Evolutionary conservation across 1,284 basidiomycete genomes (phyloP).

Genomic region (Tilletiaria anomala): DNA sequence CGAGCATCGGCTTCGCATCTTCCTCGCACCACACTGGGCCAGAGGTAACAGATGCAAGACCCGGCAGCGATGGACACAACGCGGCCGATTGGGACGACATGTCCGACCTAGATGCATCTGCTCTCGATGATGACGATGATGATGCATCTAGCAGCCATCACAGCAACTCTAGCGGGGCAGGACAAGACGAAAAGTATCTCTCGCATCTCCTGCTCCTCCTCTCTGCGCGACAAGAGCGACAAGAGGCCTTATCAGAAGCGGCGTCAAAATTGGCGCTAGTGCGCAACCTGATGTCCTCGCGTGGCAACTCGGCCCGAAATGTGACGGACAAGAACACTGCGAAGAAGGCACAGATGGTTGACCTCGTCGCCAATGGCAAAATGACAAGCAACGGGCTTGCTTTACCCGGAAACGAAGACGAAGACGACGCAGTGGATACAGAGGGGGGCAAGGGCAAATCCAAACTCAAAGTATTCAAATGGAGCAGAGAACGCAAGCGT

Average conservation of each 20-base stretch:
- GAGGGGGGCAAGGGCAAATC: neutral
- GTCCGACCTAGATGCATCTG: neutral
- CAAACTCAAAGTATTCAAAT: conserved; percentile 13
- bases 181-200: conserved; percentile 12
- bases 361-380: conserved; percentile 17
- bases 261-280: conserved; percentile 24
- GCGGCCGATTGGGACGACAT: neutral
- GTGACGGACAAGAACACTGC: conserved; percentile 7
- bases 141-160: neutral
- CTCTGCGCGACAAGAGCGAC: conserved; percentile 15
- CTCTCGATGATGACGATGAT: neutral
- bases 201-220: conserved; percentile 22
- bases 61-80: neutral
- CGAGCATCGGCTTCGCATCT: conserved; percentile 1
- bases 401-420: conserved; percentile 12
- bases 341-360: conserved; percentile 7
- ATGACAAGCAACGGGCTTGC: conserved; percentile 18
- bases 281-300: conserved; percentile 25
- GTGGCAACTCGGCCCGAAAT: conserved; percentile 5
- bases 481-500: conserved; percentile 23
- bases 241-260: conserved; percentile 20
- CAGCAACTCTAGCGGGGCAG: too few relatives aligned
- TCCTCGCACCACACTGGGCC: too few relatives aligned
- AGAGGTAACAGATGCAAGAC: neutral
- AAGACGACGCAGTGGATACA: conserved; percentile 10